Evolutionary conservation across 371 early-diverging fungal species (phyloP).

Genomic region (Basidiobolus meristosporus): DNA sequence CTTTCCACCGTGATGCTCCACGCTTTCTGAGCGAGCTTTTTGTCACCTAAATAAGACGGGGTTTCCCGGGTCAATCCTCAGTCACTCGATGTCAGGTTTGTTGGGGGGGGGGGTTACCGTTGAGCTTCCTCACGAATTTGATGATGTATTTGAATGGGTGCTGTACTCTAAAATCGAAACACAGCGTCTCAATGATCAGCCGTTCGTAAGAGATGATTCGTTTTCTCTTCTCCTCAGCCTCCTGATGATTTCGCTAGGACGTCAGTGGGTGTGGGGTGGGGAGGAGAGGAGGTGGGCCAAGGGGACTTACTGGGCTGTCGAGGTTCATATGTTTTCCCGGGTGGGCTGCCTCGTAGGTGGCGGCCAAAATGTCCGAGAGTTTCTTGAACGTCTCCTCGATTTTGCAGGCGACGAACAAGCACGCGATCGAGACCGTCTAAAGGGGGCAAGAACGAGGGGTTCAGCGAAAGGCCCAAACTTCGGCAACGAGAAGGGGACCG

Average conservation of each 20-base stretch:
- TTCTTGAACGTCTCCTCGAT: slow-evolving; percentile 61
- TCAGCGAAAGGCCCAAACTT: background rate
- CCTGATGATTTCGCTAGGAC: slow-evolving; percentile 6
- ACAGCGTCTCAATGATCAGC: slow-evolving; percentile 30
- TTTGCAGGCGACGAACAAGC: slow-evolving; percentile 54
- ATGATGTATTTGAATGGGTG: slow-evolving; percentile 36
- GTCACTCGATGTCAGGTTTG: background rate
- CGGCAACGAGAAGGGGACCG: background rate
- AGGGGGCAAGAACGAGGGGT: background rate
- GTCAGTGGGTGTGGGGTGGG: background rate
- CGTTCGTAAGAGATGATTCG: slow-evolving; percentile 32
- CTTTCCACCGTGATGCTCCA: slow-evolving; percentile 1
- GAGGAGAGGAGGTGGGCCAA: background rate
- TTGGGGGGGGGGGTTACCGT: slow-evolving; percentile 14
- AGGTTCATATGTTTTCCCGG: slow-evolving; percentile 24
- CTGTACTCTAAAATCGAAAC: slow-evolving; percentile 37
- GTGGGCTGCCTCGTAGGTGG: slow-evolving; percentile 29
- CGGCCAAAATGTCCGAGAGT: slow-evolving; percentile 47
- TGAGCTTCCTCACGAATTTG: slow-evolving; percentile 32
- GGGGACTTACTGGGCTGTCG: slow-evolving; percentile 24
- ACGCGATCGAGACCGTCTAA: slow-evolving; percentile 35
- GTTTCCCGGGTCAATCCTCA: background rate
- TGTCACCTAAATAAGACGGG: background rate
- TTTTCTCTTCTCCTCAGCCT: slow-evolving; percentile 25
- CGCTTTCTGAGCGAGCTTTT: slow-evolving; percentile 2